These are phyloP conservation scores for Oryza australiensis DNA, from an alignment of 176 grass and related monocot genomes.

Conservation along the genomic window DNA sequence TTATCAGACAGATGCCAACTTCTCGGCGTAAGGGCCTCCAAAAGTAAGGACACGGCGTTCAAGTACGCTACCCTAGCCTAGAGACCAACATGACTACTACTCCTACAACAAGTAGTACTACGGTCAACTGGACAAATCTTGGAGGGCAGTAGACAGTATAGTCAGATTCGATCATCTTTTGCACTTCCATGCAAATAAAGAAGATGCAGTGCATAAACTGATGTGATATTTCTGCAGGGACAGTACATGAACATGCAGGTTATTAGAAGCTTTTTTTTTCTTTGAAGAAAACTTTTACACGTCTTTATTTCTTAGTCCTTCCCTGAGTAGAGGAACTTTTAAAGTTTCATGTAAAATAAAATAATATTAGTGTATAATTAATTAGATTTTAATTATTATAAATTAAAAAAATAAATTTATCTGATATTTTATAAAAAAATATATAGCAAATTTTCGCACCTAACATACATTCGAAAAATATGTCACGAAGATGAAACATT, in stretches of 20 bases:
- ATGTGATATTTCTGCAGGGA: conserved; percentile 12
- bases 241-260: neutral
- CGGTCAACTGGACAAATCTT: neutral
- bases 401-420: no score
- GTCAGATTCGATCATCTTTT: conserved; percentile 3
- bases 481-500: no score
- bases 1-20: neutral
- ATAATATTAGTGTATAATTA: no score
- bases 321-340: no score
- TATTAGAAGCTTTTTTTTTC: no score
- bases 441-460: no score
- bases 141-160: neutral
- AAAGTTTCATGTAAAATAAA: no score
- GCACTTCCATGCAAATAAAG: neutral
- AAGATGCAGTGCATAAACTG: neutral
- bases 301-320: neutral
- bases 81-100: neutral
- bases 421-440: no score
- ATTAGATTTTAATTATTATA: no score
- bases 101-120: neutral
- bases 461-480: no score
- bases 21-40: neutral
- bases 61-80: neutral
- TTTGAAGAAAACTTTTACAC: neutral
- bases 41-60: neutral